Base-by-base conservation (phyloP, 495 filamentous ascomycete genomes). In the Aspergillus baeticus region DNA sequence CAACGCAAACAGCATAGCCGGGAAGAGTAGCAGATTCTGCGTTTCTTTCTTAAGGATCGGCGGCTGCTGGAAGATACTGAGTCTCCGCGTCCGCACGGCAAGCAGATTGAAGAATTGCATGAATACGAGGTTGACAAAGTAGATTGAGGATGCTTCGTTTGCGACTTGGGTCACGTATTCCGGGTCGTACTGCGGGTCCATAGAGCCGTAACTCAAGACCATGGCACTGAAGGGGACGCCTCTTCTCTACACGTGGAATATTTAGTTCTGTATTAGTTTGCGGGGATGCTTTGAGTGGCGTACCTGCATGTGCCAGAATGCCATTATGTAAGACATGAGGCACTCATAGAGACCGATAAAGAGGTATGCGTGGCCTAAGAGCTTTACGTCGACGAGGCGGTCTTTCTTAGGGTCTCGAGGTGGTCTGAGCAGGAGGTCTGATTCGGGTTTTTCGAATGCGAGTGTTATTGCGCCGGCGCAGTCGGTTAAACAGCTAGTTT, bases 101-200 rank as follows among this genome's bases (percentile, higher is more conserved):
- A 89, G 76, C 10, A 90, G 74, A 63, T 85, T 88, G 70, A 87
- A 88, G 73, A 81, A 87, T 80, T 90, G 87, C 63, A 69, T 66
- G 29, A 73, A 51, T 22, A 73, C 63, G 3, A 73, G 54, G 21
- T 62, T 69, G 39, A 70, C 59, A 44, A 72, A 70, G 49, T 70
- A 70, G 17, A 70, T 66, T 10, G 60, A 63, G 36, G 58, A 61
- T 7, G 67, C 65, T 36, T 65, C 65, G 54, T 84, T 85, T 74
- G 68, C 18, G 68, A 63, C 5, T 67, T 74, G 47, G 74, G 79
- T 47, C 69, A 80, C 79, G 0, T 69, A 43, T 41, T 79, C 72
- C 17, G 85, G 66, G 13, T 62, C 61, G 18, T 70, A 64, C 0
- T 78, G 77, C 5, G 77, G 59, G 15, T 63, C 64, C 43, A 39